These are phyloP conservation scores for Colletotrichum noveboracense DNA, from an alignment of 2,329 filamentous ascomycete species.

Conservation along the genomic window DNA sequence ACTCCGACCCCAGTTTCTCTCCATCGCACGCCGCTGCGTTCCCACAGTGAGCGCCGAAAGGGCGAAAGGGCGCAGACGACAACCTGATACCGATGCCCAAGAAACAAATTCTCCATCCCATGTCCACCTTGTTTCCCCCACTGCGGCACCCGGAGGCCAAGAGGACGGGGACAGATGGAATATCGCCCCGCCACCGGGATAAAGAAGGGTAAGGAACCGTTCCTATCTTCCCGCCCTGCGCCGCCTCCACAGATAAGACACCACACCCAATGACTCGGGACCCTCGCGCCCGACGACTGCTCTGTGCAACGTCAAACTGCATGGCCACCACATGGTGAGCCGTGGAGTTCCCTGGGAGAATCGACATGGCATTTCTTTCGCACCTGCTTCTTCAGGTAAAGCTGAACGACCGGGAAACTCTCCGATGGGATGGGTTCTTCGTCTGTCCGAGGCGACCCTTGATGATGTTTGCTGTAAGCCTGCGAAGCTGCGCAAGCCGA, in stretches of 20 bases:
- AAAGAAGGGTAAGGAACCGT: not conserved
- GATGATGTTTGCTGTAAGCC: not conserved
- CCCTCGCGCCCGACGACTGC: not conserved
- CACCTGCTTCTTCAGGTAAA: conserved; percentile 17
- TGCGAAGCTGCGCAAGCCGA: not conserved
- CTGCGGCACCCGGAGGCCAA: conserved; percentile 13
- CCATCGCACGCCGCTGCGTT: not conserved
- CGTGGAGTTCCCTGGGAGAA: not conserved
- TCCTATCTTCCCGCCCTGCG: conserved; percentile 6
- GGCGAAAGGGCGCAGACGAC: not conserved
- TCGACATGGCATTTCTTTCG: not conserved
- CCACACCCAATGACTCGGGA: conserved; percentile 12
- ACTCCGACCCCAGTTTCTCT: not conserved
- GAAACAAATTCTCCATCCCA: not conserved
- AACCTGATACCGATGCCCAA: not conserved
- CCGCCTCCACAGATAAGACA: conserved; percentile 16
- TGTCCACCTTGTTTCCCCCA: not conserved
- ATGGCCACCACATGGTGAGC: conserved; percentile 5
- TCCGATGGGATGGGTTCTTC: not conserved
- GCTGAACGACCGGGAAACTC: not conserved
- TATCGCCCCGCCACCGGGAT: conserved; percentile 1
- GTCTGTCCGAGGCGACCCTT: not conserved
- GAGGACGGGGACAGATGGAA: conserved; percentile 2
- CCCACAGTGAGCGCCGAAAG: not conserved
- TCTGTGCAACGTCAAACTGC: conserved; percentile 10